Evolutionary conservation across 352 stramenopile genomes (phyloP), one percentile per base, ranked within the genome.

Genomic region (Elongisporangium undulatum): DNA sequence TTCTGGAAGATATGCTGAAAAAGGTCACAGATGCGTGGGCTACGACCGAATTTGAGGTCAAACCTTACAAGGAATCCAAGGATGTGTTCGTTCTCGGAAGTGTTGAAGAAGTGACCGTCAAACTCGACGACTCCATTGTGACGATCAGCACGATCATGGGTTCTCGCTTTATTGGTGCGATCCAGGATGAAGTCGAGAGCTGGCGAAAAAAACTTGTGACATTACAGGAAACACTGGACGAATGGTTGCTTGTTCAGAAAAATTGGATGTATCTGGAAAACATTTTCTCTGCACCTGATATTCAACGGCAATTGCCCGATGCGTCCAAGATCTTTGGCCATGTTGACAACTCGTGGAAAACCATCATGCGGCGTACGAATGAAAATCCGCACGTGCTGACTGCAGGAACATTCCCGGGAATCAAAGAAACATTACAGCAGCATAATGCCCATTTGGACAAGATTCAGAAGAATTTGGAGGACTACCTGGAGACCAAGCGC

Each of bases 121-220:
- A 94, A 38, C 74, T 98, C 9, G 94, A 98, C 53, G 94, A 98
- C 57, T 97, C 90, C 4, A 92, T 97, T 34, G 92, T 98, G 3
- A 97, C 88, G 4, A 96, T 98, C 56, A 97, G 89, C 58, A 97
- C 92, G 10, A 96, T 98, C 51, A 81, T 98, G 63, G 89, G 90
- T 7, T 97, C 90, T 4, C 70, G 91, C 9, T 97, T 97, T 63
- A 93, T 97, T 26, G 87, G 85, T 16, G 89, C 85, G 1, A 97
- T 97, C 57, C 81, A 96, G 34, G 82, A 89, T 0, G 87, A 96
- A 58, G 92, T 98, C 1, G 91, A 98, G 59, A 53, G 56, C 16
- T 97, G 89, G 90, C 77, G 89, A 7, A 87, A 88, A 59, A 90
- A 87, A 58, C 79, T 95, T 9, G 81, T 96, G 16, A 77, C 74